Conservation (phyloP, 2,329 filamentous ascomycete species). For the Aspergillus tanneri region DNA sequence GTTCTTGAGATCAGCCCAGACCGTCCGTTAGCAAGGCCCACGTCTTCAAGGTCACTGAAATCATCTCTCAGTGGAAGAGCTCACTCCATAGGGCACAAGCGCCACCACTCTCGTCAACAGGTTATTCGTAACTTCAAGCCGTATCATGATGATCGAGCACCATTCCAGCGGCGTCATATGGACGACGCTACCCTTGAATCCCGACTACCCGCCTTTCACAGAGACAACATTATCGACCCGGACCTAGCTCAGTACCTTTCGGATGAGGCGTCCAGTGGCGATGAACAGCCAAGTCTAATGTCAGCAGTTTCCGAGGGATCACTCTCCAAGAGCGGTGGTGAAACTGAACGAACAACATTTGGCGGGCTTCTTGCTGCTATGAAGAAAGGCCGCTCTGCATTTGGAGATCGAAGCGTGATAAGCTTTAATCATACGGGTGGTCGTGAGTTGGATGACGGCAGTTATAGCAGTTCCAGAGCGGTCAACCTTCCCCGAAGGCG, state of each 20-base stretch:
- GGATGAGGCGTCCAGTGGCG: constrained; percentile 86
- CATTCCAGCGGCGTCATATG: constrained; percentile 73
- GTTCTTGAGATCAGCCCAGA: constrained; percentile 87
- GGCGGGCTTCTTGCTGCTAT: constrained; percentile 69
- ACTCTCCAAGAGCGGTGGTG: constrained; percentile 62
- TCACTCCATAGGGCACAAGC: constrained; percentile 76
- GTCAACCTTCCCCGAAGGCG: constrained; percentile 66
- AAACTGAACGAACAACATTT: constrained; percentile 72
- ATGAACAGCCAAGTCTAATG: constrained; percentile 87
- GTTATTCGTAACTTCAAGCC: constrained; percentile 73
- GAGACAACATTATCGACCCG: constrained; percentile 97
- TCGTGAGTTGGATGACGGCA: constrained; percentile 63
- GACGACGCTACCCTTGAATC: constrained; percentile 66
- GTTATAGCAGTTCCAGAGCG: constrained; percentile 61
- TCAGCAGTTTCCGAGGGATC: constrained; percentile 66
- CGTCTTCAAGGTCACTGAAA: constrained; percentile 84
- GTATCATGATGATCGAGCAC: constrained; percentile 74
- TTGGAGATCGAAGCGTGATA: constrained; percentile 72
- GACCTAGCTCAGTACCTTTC: constrained; percentile 95
- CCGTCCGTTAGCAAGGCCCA: constrained; percentile 77
- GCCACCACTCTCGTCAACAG: constrained; percentile 85
- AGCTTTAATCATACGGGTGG: constrained; percentile 63
- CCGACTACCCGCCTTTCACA: constrained; percentile 86
- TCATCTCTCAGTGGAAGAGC: constrained; percentile 68
- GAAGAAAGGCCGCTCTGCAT: constrained; percentile 70